Base-by-base conservation (phyloP, 1,284 basidiomycete species). In the Cerioporus squamosus region DNA sequence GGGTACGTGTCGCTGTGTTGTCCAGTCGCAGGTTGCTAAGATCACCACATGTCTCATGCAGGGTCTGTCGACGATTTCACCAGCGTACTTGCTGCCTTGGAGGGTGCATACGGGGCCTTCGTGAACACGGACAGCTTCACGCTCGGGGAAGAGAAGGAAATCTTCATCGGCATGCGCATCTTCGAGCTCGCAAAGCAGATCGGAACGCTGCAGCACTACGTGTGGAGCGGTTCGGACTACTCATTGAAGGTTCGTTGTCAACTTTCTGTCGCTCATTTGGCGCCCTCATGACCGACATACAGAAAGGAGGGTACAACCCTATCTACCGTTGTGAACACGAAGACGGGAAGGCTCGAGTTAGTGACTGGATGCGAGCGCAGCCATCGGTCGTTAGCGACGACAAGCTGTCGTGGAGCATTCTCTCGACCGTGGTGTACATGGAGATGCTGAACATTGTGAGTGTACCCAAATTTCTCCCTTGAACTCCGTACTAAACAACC, bases 161-260 rank as follows among this genome's bases (percentile, higher is more conserved):
- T 77, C 0, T 79, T 72, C 51, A 61, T 68, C n/a, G 79, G 77
- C 0, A 75, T 81, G 53, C 72, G 78, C 26, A 77, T 82, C 17
- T 83, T 79, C 61, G 80, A 83, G 60, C 65, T 76, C n/a, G 79
- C 81, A 1, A 77, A 79, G 60, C 72, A 77, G 38, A 70, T 65
- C 2, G 66, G 67, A 15, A 67, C 74, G n/a, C 66, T 81, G 33
- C 68, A 72, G 23, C 81, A 83, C 60, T 79, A 79, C 53, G 68
- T 83, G n/a, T 83, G 77, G 78, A 80, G 79, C 61, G 77, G 70
- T 52, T 68, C 82, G 9, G 77, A 79, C 54, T 81, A 81, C 61
- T 66, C 68, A 2, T 71, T 70, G 54, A 81, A 81, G 74, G 80
- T 80, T 70, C 74, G 44, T 18, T 2, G 9, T 20, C 36, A 17